These are phyloP conservation scores for Salicornia ramosissima DNA, from an alignment of 148 eudicot genomes.

Conservation along the genomic window DNA sequence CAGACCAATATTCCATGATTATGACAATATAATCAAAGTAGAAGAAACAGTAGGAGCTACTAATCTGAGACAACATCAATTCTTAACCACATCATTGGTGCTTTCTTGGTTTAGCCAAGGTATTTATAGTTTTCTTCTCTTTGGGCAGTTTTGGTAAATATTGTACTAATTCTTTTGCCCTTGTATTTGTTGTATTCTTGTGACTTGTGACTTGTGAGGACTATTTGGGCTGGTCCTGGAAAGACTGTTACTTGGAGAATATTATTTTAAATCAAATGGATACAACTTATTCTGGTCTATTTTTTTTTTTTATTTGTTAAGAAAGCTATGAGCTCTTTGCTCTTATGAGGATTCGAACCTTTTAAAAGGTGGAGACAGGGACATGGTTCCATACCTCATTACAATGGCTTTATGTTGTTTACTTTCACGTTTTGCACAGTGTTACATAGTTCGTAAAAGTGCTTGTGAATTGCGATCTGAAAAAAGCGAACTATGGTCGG, in stretches of 20 bases:
- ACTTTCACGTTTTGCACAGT: no score
- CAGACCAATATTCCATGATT: slow-evolving; percentile 4
- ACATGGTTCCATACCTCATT: no score
- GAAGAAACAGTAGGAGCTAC: neutral
- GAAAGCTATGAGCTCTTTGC: no score
- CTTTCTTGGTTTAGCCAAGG: neutral
- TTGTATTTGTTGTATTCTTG: neutral
- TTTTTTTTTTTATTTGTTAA: no score
- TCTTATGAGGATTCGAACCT: no score
- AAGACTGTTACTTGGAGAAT: neutral
- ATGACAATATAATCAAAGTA: neutral
- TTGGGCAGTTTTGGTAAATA: slow-evolving; percentile 22
- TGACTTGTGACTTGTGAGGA: neutral
- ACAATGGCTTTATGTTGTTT: no score
- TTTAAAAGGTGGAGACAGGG: no score
- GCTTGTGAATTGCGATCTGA: no score
- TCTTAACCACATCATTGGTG: slow-evolving; percentile 4
- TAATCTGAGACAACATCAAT: neutral
- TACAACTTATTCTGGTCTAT: neutral
- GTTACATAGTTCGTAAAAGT: no score
- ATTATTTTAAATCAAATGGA: neutral
- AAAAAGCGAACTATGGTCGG: no score
- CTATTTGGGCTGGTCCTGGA: neutral
- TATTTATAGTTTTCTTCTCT: neutral
- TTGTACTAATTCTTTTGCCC: slow-evolving; percentile 18